Evolutionary conservation across 2,329 filamentous ascomycete genomes (phyloP).

Genomic region (Cladophialophora chaetospira): DNA sequence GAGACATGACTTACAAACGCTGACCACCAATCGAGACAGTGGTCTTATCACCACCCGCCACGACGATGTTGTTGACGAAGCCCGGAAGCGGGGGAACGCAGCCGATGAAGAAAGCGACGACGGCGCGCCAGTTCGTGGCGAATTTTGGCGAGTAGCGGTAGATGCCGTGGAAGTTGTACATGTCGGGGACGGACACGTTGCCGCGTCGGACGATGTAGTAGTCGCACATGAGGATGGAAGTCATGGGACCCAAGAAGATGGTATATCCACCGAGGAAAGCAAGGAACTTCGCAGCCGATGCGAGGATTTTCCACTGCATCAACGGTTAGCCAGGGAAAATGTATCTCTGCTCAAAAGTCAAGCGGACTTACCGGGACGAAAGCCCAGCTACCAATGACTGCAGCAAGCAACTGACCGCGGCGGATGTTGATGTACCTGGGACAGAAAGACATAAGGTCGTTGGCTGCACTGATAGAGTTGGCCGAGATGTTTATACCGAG

Average conservation of each 20-base stretch:
- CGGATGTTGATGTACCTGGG: conserved; percentile 59
- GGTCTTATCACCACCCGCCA: conserved; percentile 23
- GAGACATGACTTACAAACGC: conserved; percentile 16
- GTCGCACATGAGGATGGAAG: conserved; percentile 55
- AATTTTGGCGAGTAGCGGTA: conserved; percentile 29
- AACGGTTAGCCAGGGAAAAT: conserved; percentile 10
- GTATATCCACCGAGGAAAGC: conserved; percentile 68
- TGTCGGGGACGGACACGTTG: conserved; percentile 28
- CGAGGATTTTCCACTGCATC: conserved; percentile 62
- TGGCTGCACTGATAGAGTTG: conserved; percentile 57
- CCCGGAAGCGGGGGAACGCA: conserved; percentile 49
- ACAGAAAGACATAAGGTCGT: conserved; percentile 59
- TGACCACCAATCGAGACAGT: conserved; percentile 28
- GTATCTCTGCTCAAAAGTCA: not conserved
- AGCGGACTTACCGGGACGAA: conserved; percentile 51
- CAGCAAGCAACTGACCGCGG: conserved; percentile 58
- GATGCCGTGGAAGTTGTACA: conserved; percentile 32
- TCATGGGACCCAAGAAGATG: conserved; percentile 66
- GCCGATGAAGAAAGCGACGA: conserved; percentile 29
- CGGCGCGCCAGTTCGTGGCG: conserved; percentile 50
- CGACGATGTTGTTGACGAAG: conserved; percentile 30
- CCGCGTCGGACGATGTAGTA: conserved; percentile 28
- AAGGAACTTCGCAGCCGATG: conserved; percentile 59
- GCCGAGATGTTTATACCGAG: conserved; percentile 59
- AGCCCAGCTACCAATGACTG: conserved; percentile 57